phyloP scores from a whole-genome alignment of 176 grass and related monocot genomes.

The bread wheat (Triticum aestivum) region DNA sequence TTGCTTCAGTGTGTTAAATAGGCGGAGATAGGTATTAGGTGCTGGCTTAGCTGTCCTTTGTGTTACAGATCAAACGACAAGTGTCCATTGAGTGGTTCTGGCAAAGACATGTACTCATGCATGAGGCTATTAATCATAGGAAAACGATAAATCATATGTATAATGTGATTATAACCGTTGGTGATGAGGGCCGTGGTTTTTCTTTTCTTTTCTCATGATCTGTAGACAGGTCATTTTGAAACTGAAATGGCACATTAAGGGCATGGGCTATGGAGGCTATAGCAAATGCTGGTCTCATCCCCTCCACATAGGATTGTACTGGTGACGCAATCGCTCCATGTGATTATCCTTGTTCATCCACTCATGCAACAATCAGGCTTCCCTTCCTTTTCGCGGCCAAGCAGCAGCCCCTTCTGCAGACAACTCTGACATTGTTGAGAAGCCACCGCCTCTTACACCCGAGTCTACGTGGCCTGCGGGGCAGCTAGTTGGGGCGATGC shows the following conservation, averaged over 20 bases:
- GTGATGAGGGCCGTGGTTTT: background rate
- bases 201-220: background rate
- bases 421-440: too few relatives aligned
- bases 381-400: too few relatives aligned
- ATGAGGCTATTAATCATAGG: background rate
- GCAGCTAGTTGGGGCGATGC: too few relatives aligned
- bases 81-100: background rate
- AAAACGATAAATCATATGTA: background rate
- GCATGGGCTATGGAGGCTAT: too few relatives aligned
- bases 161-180: background rate
- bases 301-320: too few relatives aligned
- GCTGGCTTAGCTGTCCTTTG: background rate
- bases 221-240: background rate
- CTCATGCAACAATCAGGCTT: too few relatives aligned
- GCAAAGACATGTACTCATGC: background rate
- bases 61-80: background rate
- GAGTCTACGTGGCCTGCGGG: too few relatives aligned
- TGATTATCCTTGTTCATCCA: too few relatives aligned
- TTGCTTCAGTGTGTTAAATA: slow-evolving; percentile 18
- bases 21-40: background rate
- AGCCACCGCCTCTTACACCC: too few relatives aligned
- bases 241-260: background rate
- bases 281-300: too few relatives aligned
- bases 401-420: too few relatives aligned
- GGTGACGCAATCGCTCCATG: too few relatives aligned